Base-by-base conservation (phyloP, 192 early-diverging fungal species). In the Coemansia sp. region DNA sequence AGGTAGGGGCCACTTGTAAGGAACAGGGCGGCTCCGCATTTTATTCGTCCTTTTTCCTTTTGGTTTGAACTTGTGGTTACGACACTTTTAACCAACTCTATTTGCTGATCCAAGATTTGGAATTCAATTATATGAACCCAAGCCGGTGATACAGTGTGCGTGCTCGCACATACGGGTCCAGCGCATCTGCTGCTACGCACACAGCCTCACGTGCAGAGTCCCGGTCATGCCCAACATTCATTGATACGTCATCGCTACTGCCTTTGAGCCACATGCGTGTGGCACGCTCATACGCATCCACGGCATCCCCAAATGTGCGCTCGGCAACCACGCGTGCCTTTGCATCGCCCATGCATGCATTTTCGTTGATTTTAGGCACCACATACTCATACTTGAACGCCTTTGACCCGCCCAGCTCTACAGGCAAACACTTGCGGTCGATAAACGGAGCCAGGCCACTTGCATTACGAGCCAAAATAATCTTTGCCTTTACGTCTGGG, bases 401-500 rank as follows among this genome's bases (percentile, higher is more conserved):
- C 48, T 86, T 83, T 19, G 72, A 53, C 8, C 93, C 94, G 10
- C 87, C 88, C 8, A 92, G 73, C 61, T 76, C 82, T 14, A 64
- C 57, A 19, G 87, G 79, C 19, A 96, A 60, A 21, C 77, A 57
- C 5, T 79, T 75, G 14, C 69, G 58, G 47, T 85, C 84, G 23
- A 96, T 89, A 41, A 81, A 88, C 12, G 87, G 72, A 8, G 73
- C 64, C 2, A 94, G 59, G 2, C 91, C 87, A 2, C 87, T 75
- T 9, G 87, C 48, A 24, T 57, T 77, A 19, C 86, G 84, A 4
- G 89, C 85, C 61, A 97, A 93, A 12, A 83, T 65, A 68, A 97
- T 89, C 72, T 97, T 97, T 22, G 83, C 72, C 57, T 85, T 91
- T 10, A 97, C 94, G n/a, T 87, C 88, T 14, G 94, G 91, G 70